These are phyloP conservation scores for Microstegium vimineum DNA, from an alignment of 176 grass and related monocot species.

Conservation along the genomic window DNA sequence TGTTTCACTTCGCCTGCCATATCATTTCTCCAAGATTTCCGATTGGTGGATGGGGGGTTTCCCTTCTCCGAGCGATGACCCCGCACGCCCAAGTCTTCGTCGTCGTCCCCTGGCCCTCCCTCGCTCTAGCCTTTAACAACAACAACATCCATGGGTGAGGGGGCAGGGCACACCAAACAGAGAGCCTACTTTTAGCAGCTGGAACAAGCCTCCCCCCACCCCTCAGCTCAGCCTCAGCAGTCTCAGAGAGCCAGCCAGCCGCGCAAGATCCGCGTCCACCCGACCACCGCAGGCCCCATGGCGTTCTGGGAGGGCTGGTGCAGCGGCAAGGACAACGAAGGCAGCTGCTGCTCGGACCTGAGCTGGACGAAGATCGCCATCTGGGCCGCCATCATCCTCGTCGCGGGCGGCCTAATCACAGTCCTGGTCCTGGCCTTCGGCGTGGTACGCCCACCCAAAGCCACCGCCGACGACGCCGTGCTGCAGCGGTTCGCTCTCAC, in stretches of 20 bases:
- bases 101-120: neutral
- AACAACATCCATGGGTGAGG: neutral
- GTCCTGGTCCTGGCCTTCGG: slow-evolving; percentile 45
- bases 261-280: neutral
- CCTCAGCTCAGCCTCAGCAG: neutral
- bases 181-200: neutral
- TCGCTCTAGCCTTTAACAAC: neutral
- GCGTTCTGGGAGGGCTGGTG: neutral
- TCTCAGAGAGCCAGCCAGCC: neutral
- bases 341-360: neutral
- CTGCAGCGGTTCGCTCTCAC: slow-evolving; percentile 30
- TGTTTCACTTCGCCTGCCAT: neutral
- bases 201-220: neutral
- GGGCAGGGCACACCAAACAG: neutral
- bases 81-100: neutral
- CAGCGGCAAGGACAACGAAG: neutral
- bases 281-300: neutral
- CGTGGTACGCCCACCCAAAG: slow-evolving; percentile 33
- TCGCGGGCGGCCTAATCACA: neutral
- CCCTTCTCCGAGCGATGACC: neutral
- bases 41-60: neutral
- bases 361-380: neutral
- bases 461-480: slow-evolving; percentile 36
- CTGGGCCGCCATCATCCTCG: neutral
- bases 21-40: neutral